phyloP scores from a whole-genome alignment of 768 basidiomycete genomes.

The Lactarius psammicola region DNA sequence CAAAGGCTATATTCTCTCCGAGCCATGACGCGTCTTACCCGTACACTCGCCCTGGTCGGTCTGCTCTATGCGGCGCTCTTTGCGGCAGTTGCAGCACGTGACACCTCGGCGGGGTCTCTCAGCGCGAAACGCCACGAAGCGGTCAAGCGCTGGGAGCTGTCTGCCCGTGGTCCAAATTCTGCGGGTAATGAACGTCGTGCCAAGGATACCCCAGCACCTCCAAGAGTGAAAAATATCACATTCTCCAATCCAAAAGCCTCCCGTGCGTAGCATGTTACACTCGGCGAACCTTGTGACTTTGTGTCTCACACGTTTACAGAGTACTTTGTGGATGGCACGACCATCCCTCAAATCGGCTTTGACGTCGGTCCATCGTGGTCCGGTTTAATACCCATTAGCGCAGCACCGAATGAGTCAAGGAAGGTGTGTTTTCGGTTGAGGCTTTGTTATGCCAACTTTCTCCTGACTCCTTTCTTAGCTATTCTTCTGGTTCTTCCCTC shows the following conservation, averaged over 20 bases:
- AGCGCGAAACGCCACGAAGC: slow-evolving; percentile 21
- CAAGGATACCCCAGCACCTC: slow-evolving; percentile 9
- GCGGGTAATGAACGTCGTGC: not conserved
- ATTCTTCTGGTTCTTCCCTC: slow-evolving; percentile 86
- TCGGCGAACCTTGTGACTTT: not conserved
- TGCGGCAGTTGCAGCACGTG: slow-evolving; percentile 6
- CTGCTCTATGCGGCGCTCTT: slow-evolving; percentile 9
- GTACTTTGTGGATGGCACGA: slow-evolving; percentile 66
- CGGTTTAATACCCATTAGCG: slow-evolving; percentile 70
- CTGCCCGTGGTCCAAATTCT: slow-evolving; percentile 5
- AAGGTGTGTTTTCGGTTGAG: slow-evolving; percentile 45
- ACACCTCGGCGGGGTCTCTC: not conserved
- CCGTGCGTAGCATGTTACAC: slow-evolving; percentile 38
- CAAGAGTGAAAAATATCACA: slow-evolving; percentile 57
- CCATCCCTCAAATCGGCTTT: slow-evolving; percentile 66
- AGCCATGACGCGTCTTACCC: slow-evolving; percentile 4
- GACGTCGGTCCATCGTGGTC: slow-evolving; percentile 77
- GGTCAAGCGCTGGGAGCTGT: slow-evolving; percentile 5
- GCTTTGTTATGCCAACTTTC: not conserved
- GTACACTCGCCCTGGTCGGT: not conserved
- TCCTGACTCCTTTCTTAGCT: slow-evolving; percentile 42
- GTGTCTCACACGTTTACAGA: slow-evolving; percentile 38
- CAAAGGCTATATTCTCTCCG: not conserved
- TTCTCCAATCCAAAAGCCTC: slow-evolving; percentile 68
- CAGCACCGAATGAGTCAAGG: slow-evolving; percentile 57